Evolutionary conservation across 257 asterid genomes (phyloP), one percentile per base, ranked within the genome.

Genomic region (Nicotiana otophora): DNA sequence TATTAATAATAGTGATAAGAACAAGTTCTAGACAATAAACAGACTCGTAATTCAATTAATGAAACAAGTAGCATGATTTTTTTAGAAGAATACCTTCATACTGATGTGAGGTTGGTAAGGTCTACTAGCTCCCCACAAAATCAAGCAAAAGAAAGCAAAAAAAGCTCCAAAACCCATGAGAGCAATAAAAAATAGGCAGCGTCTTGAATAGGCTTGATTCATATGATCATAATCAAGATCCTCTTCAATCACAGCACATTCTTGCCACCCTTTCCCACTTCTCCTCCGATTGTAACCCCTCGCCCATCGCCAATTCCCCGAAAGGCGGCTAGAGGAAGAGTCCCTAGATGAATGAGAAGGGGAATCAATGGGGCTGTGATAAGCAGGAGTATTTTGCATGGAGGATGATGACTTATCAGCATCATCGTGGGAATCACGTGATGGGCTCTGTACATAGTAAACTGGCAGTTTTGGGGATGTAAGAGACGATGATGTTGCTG

Each of bases 371-470:
- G 93, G 48, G 11, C 11, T 42, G 48, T 42, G 48, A 42, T 42
- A 42, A 7, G 48, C 48, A 42, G 48, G 87, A 6, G 87, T 67
- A 55, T 80, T 51, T 28, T 72, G 84, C 46, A 34, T 46, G 53
- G 88, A 83, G 0, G 92, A 86, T 0, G 93, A 89, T 20, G 87
- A 87, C 81, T 88, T 89, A 15, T 88, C 89, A 7, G 68, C 86
- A 42, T 89, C 93, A 7, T 90, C 95, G 4, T 91, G 88, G 7
- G 97, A 92, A 69, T 90, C 94, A 0, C 87, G 86, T 7, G 96
- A 89, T 1, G 98, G 97, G 87, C 95, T 92, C 31, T 90, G 91
- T 33, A 94, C 94, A 67, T 82, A 92, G 82, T 93, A 94, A 6
- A 60, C 61, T 5, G 85, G 87, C 23, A 54, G 39, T 14, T 88